phyloP scores from a whole-genome alignment of 306 rosid species.

The Mimosa bimucronata region DNA sequence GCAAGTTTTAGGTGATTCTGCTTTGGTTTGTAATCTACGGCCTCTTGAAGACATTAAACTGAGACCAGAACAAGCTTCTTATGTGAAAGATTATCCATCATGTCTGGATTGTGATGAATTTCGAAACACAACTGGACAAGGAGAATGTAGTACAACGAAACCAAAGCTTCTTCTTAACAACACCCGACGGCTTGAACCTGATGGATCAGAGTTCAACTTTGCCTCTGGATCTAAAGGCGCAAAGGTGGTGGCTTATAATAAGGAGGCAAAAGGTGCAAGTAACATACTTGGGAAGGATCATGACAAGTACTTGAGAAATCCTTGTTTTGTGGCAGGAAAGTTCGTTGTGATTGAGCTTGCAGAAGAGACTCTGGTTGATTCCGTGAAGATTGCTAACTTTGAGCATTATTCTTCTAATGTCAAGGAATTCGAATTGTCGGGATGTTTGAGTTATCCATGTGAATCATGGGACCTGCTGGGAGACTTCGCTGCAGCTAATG shows the following conservation, averaged over 20 bases:
- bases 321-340: conserved; percentile 78
- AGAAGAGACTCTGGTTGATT: conserved; percentile 79
- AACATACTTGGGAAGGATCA: conserved; percentile 77
- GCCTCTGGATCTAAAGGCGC: conserved; percentile 96
- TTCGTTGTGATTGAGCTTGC: conserved; percentile 87
- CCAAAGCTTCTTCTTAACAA: conserved; percentile 54
- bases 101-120: conserved; percentile 61
- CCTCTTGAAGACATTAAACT: conserved; percentile 42
- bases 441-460: conserved; percentile 76
- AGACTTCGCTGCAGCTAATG: conserved; percentile 70
- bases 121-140: conserved; percentile 51
- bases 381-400: conserved; percentile 82
- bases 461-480: conserved; percentile 70
- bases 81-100: conserved; percentile 42
- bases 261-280: conserved; percentile 86
- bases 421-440: conserved; percentile 71
- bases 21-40: conserved; percentile 58
- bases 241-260: conserved; percentile 83
- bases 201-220: conserved; percentile 77
- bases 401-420: conserved; percentile 93
- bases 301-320: conserved; percentile 86
- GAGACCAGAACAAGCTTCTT: conserved; percentile 31
- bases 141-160: conserved; percentile 35
- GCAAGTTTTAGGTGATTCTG: conserved; percentile 54
- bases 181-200: conserved; percentile 74